Evolutionary conservation across 305 asterid species (phyloP), one percentile per base, ranked within the genome.

Genomic region (Fraxinus xanthoxyloides): DNA sequence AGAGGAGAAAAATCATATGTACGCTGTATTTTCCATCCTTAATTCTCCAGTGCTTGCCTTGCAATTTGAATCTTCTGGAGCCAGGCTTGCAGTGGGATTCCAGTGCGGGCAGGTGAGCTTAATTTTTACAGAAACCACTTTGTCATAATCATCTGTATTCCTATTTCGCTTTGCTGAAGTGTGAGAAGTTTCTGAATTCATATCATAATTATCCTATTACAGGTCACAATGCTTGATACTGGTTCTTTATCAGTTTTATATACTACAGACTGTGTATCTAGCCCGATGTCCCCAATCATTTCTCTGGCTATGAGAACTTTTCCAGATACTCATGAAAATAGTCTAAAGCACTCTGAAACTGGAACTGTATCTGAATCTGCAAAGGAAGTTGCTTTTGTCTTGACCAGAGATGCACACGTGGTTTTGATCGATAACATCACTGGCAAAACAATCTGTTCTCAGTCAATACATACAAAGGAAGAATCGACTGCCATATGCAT

Each of bases 181-280:
- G 56, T 43, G 32, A 32, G n/a, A 48, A 30, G 26, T 67, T 51
- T 79, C 36, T 75, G 82, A 80, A 83, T 78, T 80, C 61, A 79
- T 69, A 31, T 77, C 82, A 51, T 75, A 51, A 40, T 83, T 87
- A 17, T 56, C 76, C 63, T 79, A 38, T 90, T 82, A 70, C 97
- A 97, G 99, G 93, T 93, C 65, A 92, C 98, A 76, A 89, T 97
- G 88, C 89, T 97, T 79, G 97, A 93, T 84, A 85, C 91, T 83
- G 84, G 87, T 81, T 87, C 97, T 51, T 87, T 86, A 59, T 90
- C 98, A 83, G 93, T 92, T 85, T 82, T 94, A 83, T 92, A 85
- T 88, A 73, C 95, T 83, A 86, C 92, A 4, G 97, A 96, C 89
- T 77, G 83, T 82, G 76, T 88, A 76, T 83, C 91, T 48, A 86